Evolutionary conservation across 2,329 filamentous ascomycete genomes (phyloP).

Genomic region (Colletotrichum zoysiae): DNA sequence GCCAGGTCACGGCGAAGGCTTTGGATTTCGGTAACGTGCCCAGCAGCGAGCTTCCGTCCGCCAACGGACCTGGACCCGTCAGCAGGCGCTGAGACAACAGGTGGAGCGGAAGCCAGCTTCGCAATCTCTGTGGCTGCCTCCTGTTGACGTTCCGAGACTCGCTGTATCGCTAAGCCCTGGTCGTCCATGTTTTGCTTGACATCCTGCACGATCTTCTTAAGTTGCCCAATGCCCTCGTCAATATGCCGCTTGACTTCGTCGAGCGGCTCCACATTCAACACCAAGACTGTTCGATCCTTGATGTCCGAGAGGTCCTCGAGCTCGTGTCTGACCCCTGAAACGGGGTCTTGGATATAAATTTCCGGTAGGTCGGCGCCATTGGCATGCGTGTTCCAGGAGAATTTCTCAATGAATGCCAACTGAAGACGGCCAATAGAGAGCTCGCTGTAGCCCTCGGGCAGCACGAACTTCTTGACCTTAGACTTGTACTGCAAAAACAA

Average conservation of each 20-base stretch:
- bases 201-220: conserved; percentile 86
- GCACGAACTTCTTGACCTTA: conserved; percentile 95
- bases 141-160: conserved; percentile 90
- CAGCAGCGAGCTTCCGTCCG: conserved; percentile 63
- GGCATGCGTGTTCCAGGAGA: conserved; percentile 97
- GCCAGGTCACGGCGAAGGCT: conserved; percentile 88
- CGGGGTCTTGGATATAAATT: conserved; percentile 96
- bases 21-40: conserved; percentile 83
- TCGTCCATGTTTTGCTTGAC: conserved; percentile 87
- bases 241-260: conserved; percentile 98
- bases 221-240: conserved; percentile 86
- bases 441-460: conserved; percentile 85
- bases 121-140: conserved; percentile 91
- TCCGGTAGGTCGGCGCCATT: conserved; percentile 94
- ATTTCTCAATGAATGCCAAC: conserved; percentile 98
- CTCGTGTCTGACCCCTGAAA: conserved; percentile 97
- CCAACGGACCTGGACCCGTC: conserved; percentile 56
- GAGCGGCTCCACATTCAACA: conserved; percentile 90
- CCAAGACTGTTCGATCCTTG: conserved; percentile 95
- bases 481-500: conserved; percentile 97
- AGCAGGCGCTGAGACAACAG: conserved; percentile 55
- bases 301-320: conserved; percentile 93
- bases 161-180: conserved; percentile 84
- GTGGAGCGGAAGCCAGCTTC: conserved; percentile 62
- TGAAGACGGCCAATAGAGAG: conserved; percentile 90